Percentiles rank a stretch among this genome's conserved stretches.
phyloP scores from a whole-genome alignment of 2,329 filamentous ascomycete genomes.

The Penicillium brasilianum region DNA sequence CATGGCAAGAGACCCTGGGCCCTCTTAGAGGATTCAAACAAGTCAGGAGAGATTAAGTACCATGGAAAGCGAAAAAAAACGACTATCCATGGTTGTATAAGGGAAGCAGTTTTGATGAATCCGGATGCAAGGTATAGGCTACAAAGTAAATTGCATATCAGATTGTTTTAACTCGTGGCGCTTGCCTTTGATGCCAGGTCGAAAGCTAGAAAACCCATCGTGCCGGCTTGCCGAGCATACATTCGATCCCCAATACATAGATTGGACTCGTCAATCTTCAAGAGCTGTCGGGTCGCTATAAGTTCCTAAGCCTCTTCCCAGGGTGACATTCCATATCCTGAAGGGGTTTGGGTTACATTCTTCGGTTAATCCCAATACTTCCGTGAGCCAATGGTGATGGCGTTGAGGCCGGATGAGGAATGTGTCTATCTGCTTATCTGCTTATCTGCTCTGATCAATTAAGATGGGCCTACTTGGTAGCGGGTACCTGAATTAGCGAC shows the following conservation, averaged over 20 bases:
- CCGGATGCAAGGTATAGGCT: neutral
- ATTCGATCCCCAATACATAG: neutral
- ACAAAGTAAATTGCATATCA: neutral
- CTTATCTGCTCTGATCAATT: neutral
- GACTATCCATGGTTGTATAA: neutral
- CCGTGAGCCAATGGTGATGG: slow-evolving; percentile 11
- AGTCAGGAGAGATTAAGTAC: neutral
- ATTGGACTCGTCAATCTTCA: neutral
- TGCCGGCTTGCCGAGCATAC: slow-evolving; percentile 2
- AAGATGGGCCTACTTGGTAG: neutral
- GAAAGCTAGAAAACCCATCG: neutral
- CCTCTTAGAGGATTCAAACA: neutral
- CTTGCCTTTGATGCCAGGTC: neutral
- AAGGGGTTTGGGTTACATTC: slow-evolving; percentile 24
- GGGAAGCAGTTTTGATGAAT: neutral
- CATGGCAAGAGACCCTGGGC: slow-evolving; percentile 8
- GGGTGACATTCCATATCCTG: slow-evolving; percentile 21
- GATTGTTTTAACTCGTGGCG: no score
- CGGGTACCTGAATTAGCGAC: neutral
- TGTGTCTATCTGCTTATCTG: neutral
- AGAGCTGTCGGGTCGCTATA: slow-evolving; percentile 2
- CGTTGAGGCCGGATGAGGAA: slow-evolving; percentile 15
- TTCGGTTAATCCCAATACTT: slow-evolving; percentile 13
- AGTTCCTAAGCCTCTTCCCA: neutral
- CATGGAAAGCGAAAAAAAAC: neutral